Base-by-base conservation (phyloP, 2,329 filamentous ascomycete genomes). In the Aplosporella prunicola region DNA sequence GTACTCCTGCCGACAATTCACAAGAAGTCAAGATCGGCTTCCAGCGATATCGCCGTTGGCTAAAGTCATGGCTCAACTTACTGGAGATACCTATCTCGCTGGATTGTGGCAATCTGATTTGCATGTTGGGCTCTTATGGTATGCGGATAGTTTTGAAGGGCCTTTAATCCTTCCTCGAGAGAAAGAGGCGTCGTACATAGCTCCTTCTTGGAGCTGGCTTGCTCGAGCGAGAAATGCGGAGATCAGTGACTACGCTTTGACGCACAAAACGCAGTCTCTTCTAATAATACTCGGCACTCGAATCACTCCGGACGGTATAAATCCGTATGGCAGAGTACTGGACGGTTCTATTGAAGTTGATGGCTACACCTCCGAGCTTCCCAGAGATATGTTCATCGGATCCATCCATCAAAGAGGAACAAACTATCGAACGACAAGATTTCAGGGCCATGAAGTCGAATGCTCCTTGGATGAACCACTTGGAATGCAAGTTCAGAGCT, bases 131-230 rank as follows among this genome's bases (percentile, higher is more conserved):
- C 5, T 34, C 3, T 23, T 34, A 7, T 34, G 22, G 32, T 6
- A 18, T n/a, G 32, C 32, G 5, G 10, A 3, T 11, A n/a, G 5
- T 4, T 9, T 18, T 8, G 22, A 16, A 1, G 13, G 14, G 5
- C 14, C 15, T n/a, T 1, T 34, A 14, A n/a, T 33, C 13, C 14
- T 7, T 31, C 16, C 22, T 7, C 14, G 13, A 16, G n/a, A 9
- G 5, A n/a, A n/a, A 17, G 14, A 10, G 18, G 9, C 8, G 5
- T 11, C n/a, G 4, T 34, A 34, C 22, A 18, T 34, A 16, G 32
- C 32, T 17, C 22, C 22, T 2, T 34, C 32, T 9, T 25, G 32
- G 32, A 34, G 32, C 22, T 34, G 32, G 32, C 32, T 34, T 24
- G 22, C 22, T 11, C 32, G 22, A 7, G 22, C 32, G 7, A 15